Evolutionary conservation across 306 rosid genomes (phyloP).

Genomic region (Begonia peltatifolia): DNA sequence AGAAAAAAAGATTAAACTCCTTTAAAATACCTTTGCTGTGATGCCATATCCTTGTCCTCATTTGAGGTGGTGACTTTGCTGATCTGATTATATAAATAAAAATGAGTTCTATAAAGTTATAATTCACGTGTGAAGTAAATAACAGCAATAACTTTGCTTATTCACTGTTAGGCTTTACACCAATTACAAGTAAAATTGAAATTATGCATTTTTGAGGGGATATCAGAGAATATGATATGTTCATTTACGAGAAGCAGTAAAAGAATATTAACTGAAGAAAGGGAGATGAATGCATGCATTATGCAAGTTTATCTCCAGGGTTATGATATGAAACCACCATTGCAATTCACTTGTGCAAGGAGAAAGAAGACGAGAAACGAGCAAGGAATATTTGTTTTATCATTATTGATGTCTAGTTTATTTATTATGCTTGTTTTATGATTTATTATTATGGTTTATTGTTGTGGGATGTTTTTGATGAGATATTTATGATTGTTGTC

Average conservation of each 20-base stretch:
- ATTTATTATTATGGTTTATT: no score
- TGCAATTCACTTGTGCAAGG: neutral
- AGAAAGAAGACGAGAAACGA: neutral
- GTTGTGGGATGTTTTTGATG: no score
- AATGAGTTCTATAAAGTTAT: neutral
- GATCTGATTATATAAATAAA: slow-evolving; percentile 14
- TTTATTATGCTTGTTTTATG: no score
- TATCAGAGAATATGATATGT: no score
- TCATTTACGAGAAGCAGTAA: neutral
- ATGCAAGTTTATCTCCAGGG: no score
- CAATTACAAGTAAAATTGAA: no score
- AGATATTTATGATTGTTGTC: no score
- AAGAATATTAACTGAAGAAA: neutral
- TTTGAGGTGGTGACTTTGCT: slow-evolving; percentile 16
- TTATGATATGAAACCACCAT: neutral
- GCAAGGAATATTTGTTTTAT: neutral
- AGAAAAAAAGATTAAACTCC: neutral
- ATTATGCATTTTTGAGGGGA: no score
- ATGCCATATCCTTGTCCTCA: slow-evolving; percentile 15
- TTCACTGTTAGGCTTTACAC: no score
- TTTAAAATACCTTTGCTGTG: slow-evolving; percentile 17
- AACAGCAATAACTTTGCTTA: no score
- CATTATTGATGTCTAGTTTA: neutral
- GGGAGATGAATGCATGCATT: neutral
- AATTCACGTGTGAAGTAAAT: neutral